phyloP scores from a whole-genome alignment of 352 stramenopile genomes.

The Globisporangium iwayamae region DNA sequence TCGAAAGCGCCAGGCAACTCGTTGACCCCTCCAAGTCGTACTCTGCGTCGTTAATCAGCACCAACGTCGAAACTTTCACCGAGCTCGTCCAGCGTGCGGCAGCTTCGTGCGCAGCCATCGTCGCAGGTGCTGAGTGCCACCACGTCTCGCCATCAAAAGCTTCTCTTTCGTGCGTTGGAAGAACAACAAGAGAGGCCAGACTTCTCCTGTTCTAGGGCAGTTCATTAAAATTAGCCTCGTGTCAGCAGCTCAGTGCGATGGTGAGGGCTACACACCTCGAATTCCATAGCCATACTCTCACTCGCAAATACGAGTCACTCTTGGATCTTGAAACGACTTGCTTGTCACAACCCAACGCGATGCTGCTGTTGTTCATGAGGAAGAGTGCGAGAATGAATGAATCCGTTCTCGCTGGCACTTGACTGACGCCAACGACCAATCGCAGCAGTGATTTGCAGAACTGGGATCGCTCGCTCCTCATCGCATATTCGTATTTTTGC shows the following conservation, averaged over 20 bases:
- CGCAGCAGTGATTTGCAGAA: background rate
- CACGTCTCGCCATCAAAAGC: background rate
- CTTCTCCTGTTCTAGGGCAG: background rate
- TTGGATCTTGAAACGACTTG: background rate
- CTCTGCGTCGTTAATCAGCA: slow-evolving; percentile 29
- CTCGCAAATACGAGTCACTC: background rate
- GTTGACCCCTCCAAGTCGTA: slow-evolving; percentile 24
- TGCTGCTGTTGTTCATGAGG: background rate
- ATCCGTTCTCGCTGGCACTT: background rate
- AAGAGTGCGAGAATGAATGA: background rate
- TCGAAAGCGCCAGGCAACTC: slow-evolving; percentile 16
- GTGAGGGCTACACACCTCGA: background rate
- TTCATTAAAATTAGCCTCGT: background rate
- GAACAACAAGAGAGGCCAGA: background rate
- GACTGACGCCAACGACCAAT: background rate
- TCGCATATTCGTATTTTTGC: background rate
- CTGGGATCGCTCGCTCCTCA: background rate
- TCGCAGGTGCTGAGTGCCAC: slow-evolving; percentile 1
- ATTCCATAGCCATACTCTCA: background rate
- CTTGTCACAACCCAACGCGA: background rate
- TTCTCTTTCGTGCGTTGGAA: background rate
- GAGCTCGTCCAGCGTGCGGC: background rate
- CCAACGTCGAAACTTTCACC: slow-evolving; percentile 24
- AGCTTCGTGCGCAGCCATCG: slow-evolving; percentile 1
- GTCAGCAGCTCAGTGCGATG: background rate